Evolutionary conservation across 805 yeast species (phyloP).

Genomic region (Metahyphopichia silvanorum): DNA sequence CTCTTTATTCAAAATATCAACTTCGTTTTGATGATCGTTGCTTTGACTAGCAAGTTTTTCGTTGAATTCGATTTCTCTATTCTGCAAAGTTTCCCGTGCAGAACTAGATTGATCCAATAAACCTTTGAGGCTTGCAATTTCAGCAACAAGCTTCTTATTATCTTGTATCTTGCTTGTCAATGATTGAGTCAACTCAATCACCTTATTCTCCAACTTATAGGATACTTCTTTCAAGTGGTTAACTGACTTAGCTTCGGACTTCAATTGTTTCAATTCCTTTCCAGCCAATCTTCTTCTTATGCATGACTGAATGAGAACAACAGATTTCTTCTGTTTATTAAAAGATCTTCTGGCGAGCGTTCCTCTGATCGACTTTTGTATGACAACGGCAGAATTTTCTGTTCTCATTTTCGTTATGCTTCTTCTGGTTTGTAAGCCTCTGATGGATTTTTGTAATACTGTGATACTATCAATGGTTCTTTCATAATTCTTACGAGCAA

Average conservation of each 20-base stretch:
- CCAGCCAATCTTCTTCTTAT: conserved; percentile 75
- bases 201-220: conserved; percentile 92
- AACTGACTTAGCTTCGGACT: conserved; percentile 88
- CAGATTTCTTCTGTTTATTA: conserved; percentile 46
- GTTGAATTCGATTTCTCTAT: conserved; percentile 53
- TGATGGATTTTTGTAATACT: conserved; percentile 44
- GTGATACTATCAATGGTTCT: conserved; percentile 36
- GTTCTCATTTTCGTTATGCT: conserved; percentile 48
- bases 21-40: conserved; percentile 46
- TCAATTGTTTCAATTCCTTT: conserved; percentile 58
- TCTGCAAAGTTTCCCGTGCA: conserved; percentile 51
- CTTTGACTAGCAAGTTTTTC: conserved; percentile 44
- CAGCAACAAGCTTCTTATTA: conserved; percentile 65
- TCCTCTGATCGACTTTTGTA: conserved; percentile 78
- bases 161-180: conserved; percentile 78
- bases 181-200: conserved; percentile 89
- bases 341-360: conserved; percentile 55
- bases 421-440: conserved; percentile 55
- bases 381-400: conserved; percentile 59
- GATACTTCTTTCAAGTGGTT: conserved; percentile 88
- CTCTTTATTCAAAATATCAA: conserved; percentile 52
- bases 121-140: conserved; percentile 47
- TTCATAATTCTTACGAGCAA: conserved; percentile 40
- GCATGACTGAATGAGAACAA: conserved; percentile 72
- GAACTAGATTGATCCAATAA: conserved; percentile 51